phyloP scores from a whole-genome alignment of 1,284 basidiomycete species.

The Malassezia nana region DNA sequence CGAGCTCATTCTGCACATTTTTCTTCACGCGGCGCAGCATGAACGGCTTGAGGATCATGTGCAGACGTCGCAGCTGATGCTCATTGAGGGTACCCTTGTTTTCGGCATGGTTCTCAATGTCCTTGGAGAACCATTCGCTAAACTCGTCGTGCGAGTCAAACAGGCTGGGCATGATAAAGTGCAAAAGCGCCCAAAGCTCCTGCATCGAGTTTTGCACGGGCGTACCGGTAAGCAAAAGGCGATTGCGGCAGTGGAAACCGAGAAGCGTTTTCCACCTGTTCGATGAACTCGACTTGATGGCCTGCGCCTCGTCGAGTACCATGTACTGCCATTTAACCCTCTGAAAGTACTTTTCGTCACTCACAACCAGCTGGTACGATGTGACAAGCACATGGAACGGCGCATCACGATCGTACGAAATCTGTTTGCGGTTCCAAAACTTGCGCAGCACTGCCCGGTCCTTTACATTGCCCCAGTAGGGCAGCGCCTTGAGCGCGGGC shows the following conservation, averaged over 20 bases:
- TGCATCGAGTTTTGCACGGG: slow-evolving; percentile 99
- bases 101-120: slow-evolving; percentile 77
- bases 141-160: slow-evolving; percentile 99
- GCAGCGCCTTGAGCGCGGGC: slow-evolving; percentile 81
- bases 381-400: slow-evolving; percentile 96
- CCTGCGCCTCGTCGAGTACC: slow-evolving; percentile 98
- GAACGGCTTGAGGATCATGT: slow-evolving; percentile 99
- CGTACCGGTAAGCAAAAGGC: slow-evolving; percentile 87
- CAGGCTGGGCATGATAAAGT: slow-evolving; percentile 99
- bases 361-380: slow-evolving; percentile 90
- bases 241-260: slow-evolving; percentile 90
- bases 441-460: slow-evolving; percentile 87
- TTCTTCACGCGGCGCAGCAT: slow-evolving; percentile 96
- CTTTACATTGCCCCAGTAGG: slow-evolving; percentile 97
- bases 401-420: slow-evolving; percentile 86
- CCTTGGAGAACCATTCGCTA: slow-evolving; percentile 99
- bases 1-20: slow-evolving; percentile 98
- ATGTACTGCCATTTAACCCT: slow-evolving; percentile 99
- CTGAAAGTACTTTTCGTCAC: slow-evolving; percentile 97
- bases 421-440: slow-evolving; percentile 97
- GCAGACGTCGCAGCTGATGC: slow-evolving; percentile 83
- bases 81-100: slow-evolving; percentile 83
- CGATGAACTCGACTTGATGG: slow-evolving; percentile 97
- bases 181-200: slow-evolving; percentile 97
- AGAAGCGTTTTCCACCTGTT: slow-evolving; percentile 95